Evolutionary conservation across 2,329 filamentous ascomycete genomes (phyloP), one percentile per base, ranked within the genome.

Genomic region (Hymenoscyphus occultus): DNA sequence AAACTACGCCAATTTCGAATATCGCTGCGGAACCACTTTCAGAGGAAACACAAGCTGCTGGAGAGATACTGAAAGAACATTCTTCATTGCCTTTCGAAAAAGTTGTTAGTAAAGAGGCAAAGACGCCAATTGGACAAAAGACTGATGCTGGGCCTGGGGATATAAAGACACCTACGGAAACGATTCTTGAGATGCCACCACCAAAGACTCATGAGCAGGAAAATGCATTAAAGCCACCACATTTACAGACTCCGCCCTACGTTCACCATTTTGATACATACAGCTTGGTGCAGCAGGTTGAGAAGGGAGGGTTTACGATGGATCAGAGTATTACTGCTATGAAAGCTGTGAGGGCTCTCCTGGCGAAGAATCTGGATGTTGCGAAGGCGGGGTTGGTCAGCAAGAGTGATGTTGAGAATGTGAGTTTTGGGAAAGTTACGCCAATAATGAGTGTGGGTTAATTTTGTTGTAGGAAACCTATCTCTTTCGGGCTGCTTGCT

Each of bases 181-280:
- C 81, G 1, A 81, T 86, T 5, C 71, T 81, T 39, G 78, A 80
- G 62, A 81, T 83, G 78, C 72, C 77, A 14, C 77, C 80, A 4
- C 79, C 81, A 7, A 76, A 80, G 57, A 72, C 73, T n/a, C 70
- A 71, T 13, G 74, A 75, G 56, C 67, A 74, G 42, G 64, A 73
- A 56, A 73, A 80, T 61, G 73, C 80, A 32, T 77, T 79, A 59
- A 83, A 84, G 70, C 84, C 86, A 28, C 89, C 89, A 4, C 88
- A 93, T 75, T 84, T 90, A 74, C 83, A 86, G 59, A 85, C 91
- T 0, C 86, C 91, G 7, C 90, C 89, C 0, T 96, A 97, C 75
- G 88, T 97, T 40, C 95, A 99, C 79, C 93, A 98, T 79, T 99
- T 99, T 78, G 94, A 99, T 78, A 97, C 90, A 31, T 99, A 95